Evolutionary conservation across 2,329 filamentous ascomycete species (phyloP).

Genomic region (Thermothelomyces thermophilus): DNA sequence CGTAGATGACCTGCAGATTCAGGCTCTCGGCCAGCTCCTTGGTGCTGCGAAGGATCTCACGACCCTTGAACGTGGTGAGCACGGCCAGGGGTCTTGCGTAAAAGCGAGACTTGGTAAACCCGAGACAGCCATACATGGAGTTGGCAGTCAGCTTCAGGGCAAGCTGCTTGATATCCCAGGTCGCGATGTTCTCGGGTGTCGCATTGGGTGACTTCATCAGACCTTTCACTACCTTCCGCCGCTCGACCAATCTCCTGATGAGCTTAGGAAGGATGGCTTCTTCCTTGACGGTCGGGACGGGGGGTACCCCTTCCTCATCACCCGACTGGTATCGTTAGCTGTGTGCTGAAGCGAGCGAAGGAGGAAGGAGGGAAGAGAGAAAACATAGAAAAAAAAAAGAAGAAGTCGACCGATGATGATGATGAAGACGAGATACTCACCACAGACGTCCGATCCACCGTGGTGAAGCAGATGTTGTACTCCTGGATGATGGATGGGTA

Average conservation of each 20-base stretch:
- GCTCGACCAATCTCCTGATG: slow-evolving; percentile 83
- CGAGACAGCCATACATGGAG: slow-evolving; percentile 98
- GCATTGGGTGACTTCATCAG: slow-evolving; percentile 93
- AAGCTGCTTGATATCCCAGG: slow-evolving; percentile 97
- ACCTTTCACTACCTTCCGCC: slow-evolving; percentile 86
- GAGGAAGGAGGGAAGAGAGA: neutral
- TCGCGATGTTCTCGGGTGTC: slow-evolving; percentile 76
- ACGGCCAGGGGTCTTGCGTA: slow-evolving; percentile 92
- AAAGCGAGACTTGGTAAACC: slow-evolving; percentile 94
- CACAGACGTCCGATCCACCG: slow-evolving; percentile 69
- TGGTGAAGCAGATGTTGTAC: slow-evolving; percentile 99
- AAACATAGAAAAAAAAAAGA: neutral
- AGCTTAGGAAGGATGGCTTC: slow-evolving; percentile 84
- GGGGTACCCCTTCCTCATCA: slow-evolving; percentile 82
- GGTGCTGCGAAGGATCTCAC: slow-evolving; percentile 92
- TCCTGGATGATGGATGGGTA: slow-evolving; percentile 99
- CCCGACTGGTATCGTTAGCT: slow-evolving; percentile 43
- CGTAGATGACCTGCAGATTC: slow-evolving; percentile 91
- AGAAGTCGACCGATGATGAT: too few species aligned
- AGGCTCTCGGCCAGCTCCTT: slow-evolving; percentile 92
- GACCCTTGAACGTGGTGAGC: slow-evolving; percentile 93
- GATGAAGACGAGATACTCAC: too few species aligned
- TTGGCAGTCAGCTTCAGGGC: slow-evolving; percentile 96
- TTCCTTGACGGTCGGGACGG: slow-evolving; percentile 70
- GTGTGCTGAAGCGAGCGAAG: too few species aligned